phyloP scores from a whole-genome alignment of 805 yeast genomes.

The Kodamaea nitidulidarum region DNA sequence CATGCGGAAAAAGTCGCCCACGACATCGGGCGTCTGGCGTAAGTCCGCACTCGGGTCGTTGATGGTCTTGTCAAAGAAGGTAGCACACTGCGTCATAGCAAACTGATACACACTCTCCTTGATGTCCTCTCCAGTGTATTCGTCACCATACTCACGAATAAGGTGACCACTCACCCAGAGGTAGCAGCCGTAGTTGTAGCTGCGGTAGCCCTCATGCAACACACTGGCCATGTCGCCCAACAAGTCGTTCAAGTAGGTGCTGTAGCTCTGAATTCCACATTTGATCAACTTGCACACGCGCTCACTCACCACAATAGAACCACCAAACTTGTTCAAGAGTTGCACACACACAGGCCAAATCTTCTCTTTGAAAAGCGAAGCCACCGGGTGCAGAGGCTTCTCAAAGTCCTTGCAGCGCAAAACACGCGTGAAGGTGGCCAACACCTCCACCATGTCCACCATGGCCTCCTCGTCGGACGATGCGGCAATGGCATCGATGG shows the following conservation, averaged over 20 bases:
- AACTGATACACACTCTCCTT: conserved; percentile 69
- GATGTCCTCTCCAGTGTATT: conserved; percentile 41
- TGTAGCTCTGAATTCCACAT: conserved; percentile 59
- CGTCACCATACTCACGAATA: conserved; percentile 64
- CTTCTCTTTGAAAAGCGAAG: conserved; percentile 46
- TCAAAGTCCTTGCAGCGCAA: conserved; percentile 46
- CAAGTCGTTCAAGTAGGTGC: conserved; percentile 52
- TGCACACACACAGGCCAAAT: conserved; percentile 56
- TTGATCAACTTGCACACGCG: conserved; percentile 66
- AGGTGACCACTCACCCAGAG: conserved; percentile 86
- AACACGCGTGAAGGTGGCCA: conserved; percentile 56
- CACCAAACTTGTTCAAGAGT: conserved; percentile 53
- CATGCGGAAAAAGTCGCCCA: conserved; percentile 86
- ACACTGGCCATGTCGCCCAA: conserved; percentile 62
- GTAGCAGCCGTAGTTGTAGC: conserved; percentile 73
- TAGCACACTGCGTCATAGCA: conserved; percentile 59
- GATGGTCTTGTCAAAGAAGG: conserved; percentile 42
- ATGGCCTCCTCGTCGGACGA: conserved; percentile 26
- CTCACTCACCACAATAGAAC: conserved; percentile 64
- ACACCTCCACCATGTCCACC: conserved; percentile 72
- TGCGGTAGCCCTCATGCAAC: conserved; percentile 65
- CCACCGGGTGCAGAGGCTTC: conserved; percentile 45
- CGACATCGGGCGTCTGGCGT: conserved; percentile 55
- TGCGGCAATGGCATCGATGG: conserved; percentile 38
- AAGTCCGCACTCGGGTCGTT: conserved; percentile 21